These are phyloP conservation scores for Drosera spatulata DNA, from an alignment of 179 eudicot genomes.

Conservation along the genomic window DNA sequence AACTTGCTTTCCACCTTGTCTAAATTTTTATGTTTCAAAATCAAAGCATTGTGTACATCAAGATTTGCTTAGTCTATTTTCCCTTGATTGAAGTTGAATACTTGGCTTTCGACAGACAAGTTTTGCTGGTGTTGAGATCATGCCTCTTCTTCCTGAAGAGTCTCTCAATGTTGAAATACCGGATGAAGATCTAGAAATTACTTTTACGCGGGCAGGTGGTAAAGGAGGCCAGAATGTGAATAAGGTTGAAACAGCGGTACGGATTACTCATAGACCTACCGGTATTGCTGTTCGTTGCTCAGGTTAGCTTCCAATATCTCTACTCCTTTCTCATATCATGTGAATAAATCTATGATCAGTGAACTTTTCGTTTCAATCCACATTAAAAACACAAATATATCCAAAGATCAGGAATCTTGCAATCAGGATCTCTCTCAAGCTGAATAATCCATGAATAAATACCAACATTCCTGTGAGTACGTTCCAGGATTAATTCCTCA, in stretches of 20 bases:
- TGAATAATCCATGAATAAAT: too few relatives aligned
- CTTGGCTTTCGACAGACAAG: slow-evolving; percentile 59
- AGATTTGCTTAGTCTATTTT: neutral
- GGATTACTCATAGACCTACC: slow-evolving; percentile 92
- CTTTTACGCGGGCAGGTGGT: slow-evolving; percentile 82
- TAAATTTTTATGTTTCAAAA: too few relatives aligned
- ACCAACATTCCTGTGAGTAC: too few relatives aligned
- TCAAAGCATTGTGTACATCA: neutral
- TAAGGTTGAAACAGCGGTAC: slow-evolving; percentile 95
- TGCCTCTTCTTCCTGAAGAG: slow-evolving; percentile 97
- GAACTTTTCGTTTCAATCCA: neutral
- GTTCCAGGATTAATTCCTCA: too few relatives aligned
- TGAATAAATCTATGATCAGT: too few relatives aligned
- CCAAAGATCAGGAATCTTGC: neutral
- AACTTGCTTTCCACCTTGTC: neutral
- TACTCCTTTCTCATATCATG: neutral
- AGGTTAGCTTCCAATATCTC: slow-evolving; percentile 23
- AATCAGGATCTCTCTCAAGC: too few relatives aligned
- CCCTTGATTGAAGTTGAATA: neutral
- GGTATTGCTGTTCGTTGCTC: slow-evolving; percentile 86
- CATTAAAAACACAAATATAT: neutral
- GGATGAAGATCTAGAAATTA: slow-evolving; percentile 84
- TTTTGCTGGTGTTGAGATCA: slow-evolving; percentile 91
- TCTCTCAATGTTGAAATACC: slow-evolving; percentile 80
- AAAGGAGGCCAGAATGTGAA: slow-evolving; percentile 97